phyloP scores from a whole-genome alignment of 148 eudicot species.

The Rhododendron henanense region DNA sequence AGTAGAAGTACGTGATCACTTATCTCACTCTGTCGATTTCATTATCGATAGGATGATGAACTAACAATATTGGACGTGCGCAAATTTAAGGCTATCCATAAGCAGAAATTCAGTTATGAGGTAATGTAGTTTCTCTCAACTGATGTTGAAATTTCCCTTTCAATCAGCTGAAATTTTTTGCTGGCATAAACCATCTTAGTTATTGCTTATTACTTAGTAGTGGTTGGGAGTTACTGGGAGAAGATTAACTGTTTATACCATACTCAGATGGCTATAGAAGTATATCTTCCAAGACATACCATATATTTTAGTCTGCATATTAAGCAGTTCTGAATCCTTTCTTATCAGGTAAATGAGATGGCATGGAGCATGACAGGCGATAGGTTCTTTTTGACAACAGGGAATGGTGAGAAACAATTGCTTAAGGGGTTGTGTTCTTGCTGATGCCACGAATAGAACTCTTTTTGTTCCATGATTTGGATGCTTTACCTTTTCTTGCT shows the following conservation, averaged over 20 bases:
- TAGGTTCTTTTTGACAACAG: conserved; percentile 88
- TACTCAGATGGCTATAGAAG: too few relatives aligned
- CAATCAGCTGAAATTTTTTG: not conserved
- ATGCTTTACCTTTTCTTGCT: not conserved
- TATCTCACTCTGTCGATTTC: too few relatives aligned
- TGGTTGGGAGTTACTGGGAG: not conserved
- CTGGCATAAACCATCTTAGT: not conserved
- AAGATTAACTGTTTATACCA: not conserved
- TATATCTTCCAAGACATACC: not conserved
- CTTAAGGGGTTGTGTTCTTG: not conserved
- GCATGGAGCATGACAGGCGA: conserved; percentile 91
- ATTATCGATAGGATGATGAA: not conserved
- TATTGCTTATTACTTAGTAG: not conserved
- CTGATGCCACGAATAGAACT: not conserved
- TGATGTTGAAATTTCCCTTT: not conserved
- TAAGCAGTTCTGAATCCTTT: not conserved
- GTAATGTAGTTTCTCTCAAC: conserved; percentile 26
- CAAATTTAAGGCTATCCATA: conserved; percentile 80
- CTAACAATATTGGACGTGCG: conserved; percentile 70
- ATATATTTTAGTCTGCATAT: not conserved
- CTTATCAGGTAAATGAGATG: conserved; percentile 78
- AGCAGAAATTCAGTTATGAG: conserved; percentile 85
- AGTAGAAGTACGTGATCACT: too few relatives aligned
- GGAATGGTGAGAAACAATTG: conserved; percentile 58
- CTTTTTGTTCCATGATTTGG: not conserved